Conservation (phyloP, 139 green algal species). For the Prasinococcaceae sp. region DNA sequence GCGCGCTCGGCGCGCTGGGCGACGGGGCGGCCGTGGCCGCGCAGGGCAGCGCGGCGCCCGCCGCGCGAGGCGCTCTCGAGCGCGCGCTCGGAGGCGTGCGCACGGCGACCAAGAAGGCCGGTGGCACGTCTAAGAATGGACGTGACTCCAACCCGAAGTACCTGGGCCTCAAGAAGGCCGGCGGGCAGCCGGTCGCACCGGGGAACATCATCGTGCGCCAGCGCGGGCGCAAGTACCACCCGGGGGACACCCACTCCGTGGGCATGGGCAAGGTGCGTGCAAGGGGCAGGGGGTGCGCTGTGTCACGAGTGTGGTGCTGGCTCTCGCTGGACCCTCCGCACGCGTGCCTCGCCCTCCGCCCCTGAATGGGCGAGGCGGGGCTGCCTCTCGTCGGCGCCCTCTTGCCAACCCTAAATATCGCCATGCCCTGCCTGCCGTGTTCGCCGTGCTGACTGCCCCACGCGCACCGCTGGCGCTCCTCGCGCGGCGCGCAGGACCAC, state of each 20-base stretch:
- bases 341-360: neutral
- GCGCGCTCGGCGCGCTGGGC: too few relatives aligned
- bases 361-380: constrained; percentile 3
- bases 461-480: neutral
- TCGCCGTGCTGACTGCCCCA: neutral
- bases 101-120: constrained; percentile 61
- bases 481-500: constrained; percentile 65
- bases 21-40: too few relatives aligned
- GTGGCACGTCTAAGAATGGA: constrained; percentile 66
- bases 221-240: constrained; percentile 72
- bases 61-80: too few relatives aligned
- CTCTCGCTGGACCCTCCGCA: neutral
- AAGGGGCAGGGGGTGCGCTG: neutral
- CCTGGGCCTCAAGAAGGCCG: constrained; percentile 76
- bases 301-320: neutral
- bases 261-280: constrained; percentile 68
- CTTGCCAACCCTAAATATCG: neutral
- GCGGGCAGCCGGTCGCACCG: constrained; percentile 50
- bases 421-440: neutral
- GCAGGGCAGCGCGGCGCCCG: too few relatives aligned
- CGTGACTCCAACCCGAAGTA: constrained; percentile 67
- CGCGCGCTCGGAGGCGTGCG: too few relatives aligned
- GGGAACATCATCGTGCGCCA: constrained; percentile 88
- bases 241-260: constrained; percentile 62
- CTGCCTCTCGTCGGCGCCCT: neutral